Conservation (phyloP, 2,329 filamentous ascomycete genomes). For the Penicillium griseofulvum region DNA sequence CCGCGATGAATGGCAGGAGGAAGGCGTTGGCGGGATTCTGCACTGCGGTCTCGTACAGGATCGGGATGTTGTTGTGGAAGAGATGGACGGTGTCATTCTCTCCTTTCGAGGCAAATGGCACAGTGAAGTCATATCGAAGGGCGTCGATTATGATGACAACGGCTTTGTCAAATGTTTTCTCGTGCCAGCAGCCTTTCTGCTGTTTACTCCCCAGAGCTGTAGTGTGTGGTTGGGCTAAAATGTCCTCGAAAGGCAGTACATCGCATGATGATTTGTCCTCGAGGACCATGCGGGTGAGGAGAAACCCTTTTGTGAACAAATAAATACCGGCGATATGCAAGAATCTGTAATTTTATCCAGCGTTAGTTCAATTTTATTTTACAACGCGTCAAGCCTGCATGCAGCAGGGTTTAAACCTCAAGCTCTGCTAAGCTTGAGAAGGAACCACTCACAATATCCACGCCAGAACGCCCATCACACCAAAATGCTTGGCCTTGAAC, state of each 20-base stretch:
- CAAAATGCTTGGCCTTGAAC: conserved; percentile 40
- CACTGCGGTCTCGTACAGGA: conserved; percentile 79
- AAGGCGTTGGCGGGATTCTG: conserved; percentile 78
- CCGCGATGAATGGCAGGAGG: conserved; percentile 90
- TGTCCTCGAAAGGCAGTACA: conserved; percentile 61
- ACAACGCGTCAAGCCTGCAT: neutral
- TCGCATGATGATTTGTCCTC: conserved; percentile 72
- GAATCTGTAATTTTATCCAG: conserved; percentile 42
- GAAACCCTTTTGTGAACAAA: conserved; percentile 92
- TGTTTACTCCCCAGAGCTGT: conserved; percentile 24
- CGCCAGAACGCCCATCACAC: conserved; percentile 37
- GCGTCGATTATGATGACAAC: conserved; percentile 90
- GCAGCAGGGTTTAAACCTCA: neutral
- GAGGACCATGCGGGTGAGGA: conserved; percentile 79
- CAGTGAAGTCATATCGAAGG: conserved; percentile 92
- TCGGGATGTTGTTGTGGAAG: conserved; percentile 85
- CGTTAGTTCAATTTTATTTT: conserved; percentile 4
- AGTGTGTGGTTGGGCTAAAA: conserved; percentile 18
- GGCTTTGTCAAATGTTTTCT: conserved; percentile 87
- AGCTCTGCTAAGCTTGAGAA: neutral
- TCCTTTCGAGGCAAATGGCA: conserved; percentile 63
- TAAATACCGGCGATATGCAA: conserved; percentile 80
- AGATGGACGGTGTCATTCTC: conserved; percentile 52
- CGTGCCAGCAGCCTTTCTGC: conserved; percentile 85
- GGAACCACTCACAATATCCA: conserved; percentile 42